Evolutionary conservation across 805 yeast genomes (phyloP).

Genomic region (Kuraishia ogatae): DNA sequence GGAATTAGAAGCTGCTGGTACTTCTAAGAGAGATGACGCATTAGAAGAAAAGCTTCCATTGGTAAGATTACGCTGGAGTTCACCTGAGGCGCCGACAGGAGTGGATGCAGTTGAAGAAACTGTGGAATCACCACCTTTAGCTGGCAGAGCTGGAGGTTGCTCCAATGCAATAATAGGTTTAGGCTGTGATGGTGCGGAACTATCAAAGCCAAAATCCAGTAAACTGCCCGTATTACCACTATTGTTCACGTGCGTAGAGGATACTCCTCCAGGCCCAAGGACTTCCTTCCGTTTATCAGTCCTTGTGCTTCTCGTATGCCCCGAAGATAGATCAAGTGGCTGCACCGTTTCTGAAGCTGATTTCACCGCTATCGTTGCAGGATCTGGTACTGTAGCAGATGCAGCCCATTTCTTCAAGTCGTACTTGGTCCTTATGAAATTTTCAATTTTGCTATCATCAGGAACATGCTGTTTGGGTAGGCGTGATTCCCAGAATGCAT

Average conservation of each 20-base stretch:
- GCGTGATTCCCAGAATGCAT: slow-evolving; percentile 75
- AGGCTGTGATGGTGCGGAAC: slow-evolving; percentile 9
- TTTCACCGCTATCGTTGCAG: slow-evolving; percentile 26
- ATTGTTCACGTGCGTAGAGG: background rate
- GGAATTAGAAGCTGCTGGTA: slow-evolving; percentile 8
- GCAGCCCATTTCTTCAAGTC: slow-evolving; percentile 83
- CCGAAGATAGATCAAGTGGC: background rate
- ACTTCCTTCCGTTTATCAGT: background rate
- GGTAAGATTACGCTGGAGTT: background rate
- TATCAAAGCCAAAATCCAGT: slow-evolving; percentile 22
- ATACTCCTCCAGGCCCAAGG: background rate
- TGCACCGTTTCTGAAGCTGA: background rate
- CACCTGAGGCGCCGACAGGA: background rate
- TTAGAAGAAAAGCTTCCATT: background rate
- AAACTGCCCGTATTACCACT: slow-evolving; percentile 8
- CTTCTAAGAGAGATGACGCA: background rate
- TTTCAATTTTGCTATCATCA: slow-evolving; percentile 76
- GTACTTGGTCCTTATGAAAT: slow-evolving; percentile 87
- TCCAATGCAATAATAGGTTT: background rate
- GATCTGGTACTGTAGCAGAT: slow-evolving; percentile 50
- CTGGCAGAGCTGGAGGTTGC: slow-evolving; percentile 3
- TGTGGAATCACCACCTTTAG: background rate
- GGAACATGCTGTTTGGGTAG: slow-evolving; percentile 68
- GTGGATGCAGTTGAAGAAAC: background rate
- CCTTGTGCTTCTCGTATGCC: background rate